Evolutionary conservation across 106 monocot species (phyloP).

Genomic region (Dioscorea dumetorum): DNA sequence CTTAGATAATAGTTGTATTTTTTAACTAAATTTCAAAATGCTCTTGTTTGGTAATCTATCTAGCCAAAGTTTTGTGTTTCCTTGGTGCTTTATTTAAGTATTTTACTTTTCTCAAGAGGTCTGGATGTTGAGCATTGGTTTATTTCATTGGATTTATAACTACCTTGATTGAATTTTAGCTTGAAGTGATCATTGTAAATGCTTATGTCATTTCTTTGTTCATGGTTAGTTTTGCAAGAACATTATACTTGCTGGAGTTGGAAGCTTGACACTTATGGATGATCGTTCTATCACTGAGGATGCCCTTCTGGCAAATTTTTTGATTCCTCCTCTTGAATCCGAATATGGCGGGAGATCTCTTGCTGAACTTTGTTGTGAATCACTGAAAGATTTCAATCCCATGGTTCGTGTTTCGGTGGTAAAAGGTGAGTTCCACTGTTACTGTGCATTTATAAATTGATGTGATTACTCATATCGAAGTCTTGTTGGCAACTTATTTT

Average conservation of each 20-base stretch:
- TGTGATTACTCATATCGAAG: no score
- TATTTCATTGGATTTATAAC: neutral
- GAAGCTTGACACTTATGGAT: slow-evolving; percentile 73
- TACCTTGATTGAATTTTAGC: neutral
- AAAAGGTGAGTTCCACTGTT: slow-evolving; percentile 35
- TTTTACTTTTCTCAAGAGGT: neutral
- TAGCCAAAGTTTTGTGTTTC: no score
- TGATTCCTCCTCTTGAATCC: slow-evolving; percentile 47
- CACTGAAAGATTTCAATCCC: slow-evolving; percentile 82
- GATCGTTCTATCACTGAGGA: slow-evolving; percentile 57
- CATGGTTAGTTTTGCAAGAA: slow-evolving; percentile 84
- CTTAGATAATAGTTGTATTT: no score
- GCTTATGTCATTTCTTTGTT: neutral
- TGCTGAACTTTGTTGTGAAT: slow-evolving; percentile 68
- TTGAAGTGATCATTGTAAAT: neutral
- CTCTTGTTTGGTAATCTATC: no score
- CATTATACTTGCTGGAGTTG: slow-evolving; percentile 79
- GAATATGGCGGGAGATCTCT: slow-evolving; percentile 27
- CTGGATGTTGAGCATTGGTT: neutral
- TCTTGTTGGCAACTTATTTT: no score
- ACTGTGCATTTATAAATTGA: no score
- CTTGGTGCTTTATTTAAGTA: neutral
- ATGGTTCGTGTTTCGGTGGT: slow-evolving; percentile 77
- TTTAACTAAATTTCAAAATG: no score
- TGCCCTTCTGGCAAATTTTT: slow-evolving; percentile 56